Base-by-base conservation (phyloP, 1,284 basidiomycete genomes). In the Sanghuangporus sanghuang region DNA sequence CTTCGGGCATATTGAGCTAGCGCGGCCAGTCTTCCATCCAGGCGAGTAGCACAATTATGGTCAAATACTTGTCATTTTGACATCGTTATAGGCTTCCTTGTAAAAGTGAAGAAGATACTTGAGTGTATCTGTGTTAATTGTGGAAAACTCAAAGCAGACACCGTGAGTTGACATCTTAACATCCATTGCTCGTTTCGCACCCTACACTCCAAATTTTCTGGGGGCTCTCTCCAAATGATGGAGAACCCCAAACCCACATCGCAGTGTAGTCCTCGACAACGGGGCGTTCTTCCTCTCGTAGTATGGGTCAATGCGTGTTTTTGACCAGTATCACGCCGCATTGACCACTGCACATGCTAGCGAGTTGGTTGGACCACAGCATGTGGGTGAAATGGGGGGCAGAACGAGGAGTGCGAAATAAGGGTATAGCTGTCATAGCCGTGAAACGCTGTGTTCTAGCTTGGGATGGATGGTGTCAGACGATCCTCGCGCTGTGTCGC, bases 101-200 rank as follows among this genome's bases (percentile, higher is more conserved):
- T 93, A 76, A 99, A 98, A 86, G 95, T 98, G 76, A 99, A 99
- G 82, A 99, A 99, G 84, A 98, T 99, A 72, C 79, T 98, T 79
- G 97, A 99, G 83, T 93, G 92, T 78, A 94, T 99, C 70, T 99
- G 97, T 82, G 93, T 96, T 71, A 96, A 96, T 74, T 99, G 97
- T 77, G 97, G 97, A 72, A 97, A 93, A 78, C 84, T 99, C 70
- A 98, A 98, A 82, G 92, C 92, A 68, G 95, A 98, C 79, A 87
- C 87, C 83, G 93, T 96, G 85, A 91, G 93, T 93, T 73, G 79
- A 74, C 78, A 78, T 81, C 84, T 79, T 77, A 54, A 55, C 21
- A 84, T 85, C 84, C 83, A 85, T 83, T 85, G 83, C 87, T 91
- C 87, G 88, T 90, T 92, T 90, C 84, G 87, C 86, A 87, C 88